phyloP scores from a whole-genome alignment of 192 early-diverging fungal species.

The Rhizophlyctis rosea region DNA sequence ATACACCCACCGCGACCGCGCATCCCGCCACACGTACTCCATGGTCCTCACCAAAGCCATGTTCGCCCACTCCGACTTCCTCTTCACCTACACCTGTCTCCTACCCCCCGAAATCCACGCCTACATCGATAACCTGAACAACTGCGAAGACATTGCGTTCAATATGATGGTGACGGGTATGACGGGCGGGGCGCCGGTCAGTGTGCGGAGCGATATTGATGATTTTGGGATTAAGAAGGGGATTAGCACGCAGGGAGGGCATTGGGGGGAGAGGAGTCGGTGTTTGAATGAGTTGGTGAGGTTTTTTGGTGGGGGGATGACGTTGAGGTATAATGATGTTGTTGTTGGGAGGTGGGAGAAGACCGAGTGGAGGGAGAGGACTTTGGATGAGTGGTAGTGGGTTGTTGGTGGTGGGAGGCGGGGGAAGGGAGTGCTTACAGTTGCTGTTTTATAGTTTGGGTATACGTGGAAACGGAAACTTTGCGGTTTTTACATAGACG shows the following conservation, averaged over 20 bases:
- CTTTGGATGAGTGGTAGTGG: too few relatives aligned
- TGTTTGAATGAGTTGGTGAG: too few relatives aligned
- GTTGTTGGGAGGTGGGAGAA: too few relatives aligned
- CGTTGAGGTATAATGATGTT: too few relatives aligned
- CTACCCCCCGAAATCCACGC: constrained; percentile 19
- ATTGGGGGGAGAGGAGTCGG: neutral
- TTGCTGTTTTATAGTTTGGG: too few relatives aligned
- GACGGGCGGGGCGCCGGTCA: constrained; percentile 17
- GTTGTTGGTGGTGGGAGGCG: too few relatives aligned
- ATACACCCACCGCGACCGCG: neutral
- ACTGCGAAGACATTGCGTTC: constrained; percentile 35
- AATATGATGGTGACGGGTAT: constrained; percentile 26
- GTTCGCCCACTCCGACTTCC: constrained; percentile 28
- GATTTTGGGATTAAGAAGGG: neutral
- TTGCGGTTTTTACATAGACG: too few relatives aligned
- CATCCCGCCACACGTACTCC: constrained; percentile 7
- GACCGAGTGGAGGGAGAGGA: too few relatives aligned
- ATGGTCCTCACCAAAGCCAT: constrained; percentile 34
- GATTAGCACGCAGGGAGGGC: neutral
- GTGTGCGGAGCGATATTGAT: neutral
- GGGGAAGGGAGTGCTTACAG: too few relatives aligned
- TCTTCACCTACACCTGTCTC: constrained; percentile 28
- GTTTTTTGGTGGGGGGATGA: too few relatives aligned
- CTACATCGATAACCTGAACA: constrained; percentile 20
- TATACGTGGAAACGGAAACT: too few relatives aligned